These are phyloP conservation scores for Capsicum pubescens DNA, from an alignment of 257 asterid genomes.

Conservation along the genomic window DNA sequence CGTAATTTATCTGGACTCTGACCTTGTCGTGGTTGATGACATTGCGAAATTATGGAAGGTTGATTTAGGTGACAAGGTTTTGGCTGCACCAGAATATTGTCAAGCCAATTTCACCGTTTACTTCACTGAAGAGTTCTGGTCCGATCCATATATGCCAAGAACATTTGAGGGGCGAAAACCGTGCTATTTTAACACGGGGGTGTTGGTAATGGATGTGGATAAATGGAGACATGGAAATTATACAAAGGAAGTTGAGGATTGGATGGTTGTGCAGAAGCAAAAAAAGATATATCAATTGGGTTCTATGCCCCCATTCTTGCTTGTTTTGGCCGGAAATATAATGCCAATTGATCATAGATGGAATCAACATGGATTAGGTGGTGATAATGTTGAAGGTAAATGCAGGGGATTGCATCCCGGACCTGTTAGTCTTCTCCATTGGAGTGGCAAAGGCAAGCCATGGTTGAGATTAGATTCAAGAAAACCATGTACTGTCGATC, in stretches of 20 bases:
- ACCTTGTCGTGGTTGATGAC: conserved; percentile 66
- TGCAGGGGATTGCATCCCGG: conserved; percentile 77
- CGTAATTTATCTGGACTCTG: conserved; percentile 71
- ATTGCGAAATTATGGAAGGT: conserved; percentile 58
- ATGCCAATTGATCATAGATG: conserved; percentile 69
- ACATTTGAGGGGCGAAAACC: conserved; percentile 53
- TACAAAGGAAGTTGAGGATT: conserved; percentile 52
- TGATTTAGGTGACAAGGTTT: conserved; percentile 52
- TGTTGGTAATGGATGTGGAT: conserved; percentile 71
- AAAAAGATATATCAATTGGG: conserved; percentile 69
- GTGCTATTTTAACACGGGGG: conserved; percentile 73
- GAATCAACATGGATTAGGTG: conserved; percentile 85
- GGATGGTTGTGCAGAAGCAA: conserved; percentile 72
- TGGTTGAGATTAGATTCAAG: conserved; percentile 78
- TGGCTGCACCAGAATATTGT: conserved; percentile 80
- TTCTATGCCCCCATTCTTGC: conserved; percentile 73
- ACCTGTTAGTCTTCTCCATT: conserved; percentile 70
- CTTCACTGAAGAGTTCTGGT: conserved; percentile 59
- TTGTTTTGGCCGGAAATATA: conserved; percentile 68
- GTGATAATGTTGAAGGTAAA: conserved; percentile 72
- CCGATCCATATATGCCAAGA: conserved; percentile 36
- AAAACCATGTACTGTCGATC: conserved; percentile 72
- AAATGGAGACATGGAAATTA: conserved; percentile 62
- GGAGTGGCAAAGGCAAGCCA: conserved; percentile 93
- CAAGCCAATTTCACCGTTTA: conserved; percentile 67